phyloP scores from a whole-genome alignment of 352 stramenopile species.

The Peronospora belbahrii region DNA sequence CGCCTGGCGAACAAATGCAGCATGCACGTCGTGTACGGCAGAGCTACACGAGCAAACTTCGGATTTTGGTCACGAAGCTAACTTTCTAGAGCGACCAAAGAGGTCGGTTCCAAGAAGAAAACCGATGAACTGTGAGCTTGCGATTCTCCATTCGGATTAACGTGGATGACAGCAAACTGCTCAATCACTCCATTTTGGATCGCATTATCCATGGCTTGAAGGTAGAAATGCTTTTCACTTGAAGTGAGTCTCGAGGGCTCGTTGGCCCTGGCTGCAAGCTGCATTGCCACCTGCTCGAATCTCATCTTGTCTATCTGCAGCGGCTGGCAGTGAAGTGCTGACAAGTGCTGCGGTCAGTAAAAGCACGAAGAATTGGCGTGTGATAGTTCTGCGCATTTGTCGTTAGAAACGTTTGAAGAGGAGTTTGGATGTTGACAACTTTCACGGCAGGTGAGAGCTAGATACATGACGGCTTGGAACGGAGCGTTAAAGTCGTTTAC shows the following conservation, averaged over 20 bases:
- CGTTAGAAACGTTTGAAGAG: not conserved
- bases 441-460: slow-evolving; percentile 13
- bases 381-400: slow-evolving; percentile 8
- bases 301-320: not conserved
- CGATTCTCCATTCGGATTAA: slow-evolving; percentile 31
- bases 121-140: slow-evolving; percentile 43
- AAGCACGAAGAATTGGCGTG: slow-evolving; percentile 8
- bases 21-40: slow-evolving; percentile 60
- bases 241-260: slow-evolving; percentile 26
- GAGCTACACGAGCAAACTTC: slow-evolving; percentile 45
- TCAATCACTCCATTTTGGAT: slow-evolving; percentile 37
- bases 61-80: slow-evolving; percentile 37
- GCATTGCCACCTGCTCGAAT: slow-evolving; percentile 26
- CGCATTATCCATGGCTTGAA: slow-evolving; percentile 31
- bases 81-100: slow-evolving; percentile 47
- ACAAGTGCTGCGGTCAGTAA: slow-evolving; percentile 3
- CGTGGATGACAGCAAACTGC: slow-evolving; percentile 36
- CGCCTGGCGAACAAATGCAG: slow-evolving; percentile 36
- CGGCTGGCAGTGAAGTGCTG: not conserved
- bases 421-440: not conserved
- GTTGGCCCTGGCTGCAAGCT: slow-evolving; percentile 18
- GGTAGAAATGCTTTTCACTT: slow-evolving; percentile 37
- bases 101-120: slow-evolving; percentile 53
- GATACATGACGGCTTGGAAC: slow-evolving; percentile 4
- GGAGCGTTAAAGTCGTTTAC: not conserved